A percentile compares a stretch with the other conserved stretches of the same genome.
Evolutionary conservation across 192 early-diverging fungal species (phyloP).

Genomic region (Mortierella alpina): DNA sequence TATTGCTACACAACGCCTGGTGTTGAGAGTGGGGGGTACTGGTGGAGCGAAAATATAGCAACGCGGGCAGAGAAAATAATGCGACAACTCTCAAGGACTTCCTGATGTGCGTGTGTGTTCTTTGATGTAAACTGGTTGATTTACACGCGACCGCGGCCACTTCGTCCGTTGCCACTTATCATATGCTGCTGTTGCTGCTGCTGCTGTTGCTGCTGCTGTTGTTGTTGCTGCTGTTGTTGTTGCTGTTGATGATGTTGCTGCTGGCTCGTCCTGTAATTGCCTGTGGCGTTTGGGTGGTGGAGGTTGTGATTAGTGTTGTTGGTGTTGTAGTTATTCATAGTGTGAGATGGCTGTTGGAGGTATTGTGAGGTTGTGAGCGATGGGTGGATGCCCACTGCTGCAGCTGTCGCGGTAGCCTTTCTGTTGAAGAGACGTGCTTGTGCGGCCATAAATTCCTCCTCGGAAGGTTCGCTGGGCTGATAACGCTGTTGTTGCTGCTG

Average conservation of each 20-base stretch:
- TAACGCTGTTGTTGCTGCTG: constrained; percentile 32
- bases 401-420: constrained; percentile 19
- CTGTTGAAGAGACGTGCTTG: constrained; percentile 30
- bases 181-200: constrained; percentile 18
- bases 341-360: constrained; percentile 19
- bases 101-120: no score
- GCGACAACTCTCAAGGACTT: no score
- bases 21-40: no score
- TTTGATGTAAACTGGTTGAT: no score
- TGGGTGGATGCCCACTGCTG: constrained; percentile 32
- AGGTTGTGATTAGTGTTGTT: constrained; percentile 5
- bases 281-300: background rate
- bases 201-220: constrained; percentile 16
- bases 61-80: no score
- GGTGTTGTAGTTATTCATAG: constrained; percentile 13
- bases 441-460: constrained; percentile 36
- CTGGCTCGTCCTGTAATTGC: constrained; percentile 10
- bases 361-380: constrained; percentile 28
- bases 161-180: constrained; percentile 13
- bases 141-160: constrained; percentile 19
- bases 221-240: constrained; percentile 24
- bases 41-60: no score
- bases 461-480: constrained; percentile 29
- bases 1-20: no score
- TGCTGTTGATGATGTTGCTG: constrained; percentile 27